phyloP scores from a whole-genome alignment of 352 stramenopile species.

The Thalassiosira hispida region DNA sequence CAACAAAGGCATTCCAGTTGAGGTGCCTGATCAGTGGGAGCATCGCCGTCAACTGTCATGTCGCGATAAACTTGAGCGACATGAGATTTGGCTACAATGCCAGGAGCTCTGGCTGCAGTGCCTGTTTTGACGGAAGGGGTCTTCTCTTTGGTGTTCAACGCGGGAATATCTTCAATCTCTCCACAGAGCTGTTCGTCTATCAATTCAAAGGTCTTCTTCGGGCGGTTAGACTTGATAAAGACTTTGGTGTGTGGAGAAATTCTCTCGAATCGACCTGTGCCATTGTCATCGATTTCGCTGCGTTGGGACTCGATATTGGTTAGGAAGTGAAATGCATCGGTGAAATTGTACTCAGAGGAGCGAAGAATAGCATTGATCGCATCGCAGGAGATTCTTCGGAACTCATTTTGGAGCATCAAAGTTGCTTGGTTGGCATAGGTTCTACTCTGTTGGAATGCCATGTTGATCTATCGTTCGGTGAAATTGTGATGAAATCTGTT shows the following conservation, averaged over 20 bases:
- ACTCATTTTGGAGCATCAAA: constrained; percentile 12
- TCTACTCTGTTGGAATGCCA: not conserved
- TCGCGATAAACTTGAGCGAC: not conserved
- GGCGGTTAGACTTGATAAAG: constrained; percentile 12
- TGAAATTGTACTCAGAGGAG: constrained; percentile 13
- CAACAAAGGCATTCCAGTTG: constrained; percentile 29
- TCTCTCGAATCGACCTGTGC: constrained; percentile 6
- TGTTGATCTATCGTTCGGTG: no score
- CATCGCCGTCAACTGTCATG: not conserved
- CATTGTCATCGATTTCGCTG: constrained; percentile 10
- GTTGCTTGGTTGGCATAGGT: constrained; percentile 8
- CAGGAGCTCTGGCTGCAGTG: no score
- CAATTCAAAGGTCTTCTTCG: not conserved
- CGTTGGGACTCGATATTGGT: constrained; percentile 1
- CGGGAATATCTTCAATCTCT: constrained; percentile 16
- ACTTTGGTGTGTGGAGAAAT: not conserved
- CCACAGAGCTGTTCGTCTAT: constrained; percentile 4
- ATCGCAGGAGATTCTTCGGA: constrained; percentile 6
- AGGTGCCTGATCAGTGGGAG: not conserved
- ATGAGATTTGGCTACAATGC: not conserved
- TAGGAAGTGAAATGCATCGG: constrained; percentile 2
- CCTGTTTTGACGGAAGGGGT: no score
- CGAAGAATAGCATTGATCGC: constrained; percentile 11
- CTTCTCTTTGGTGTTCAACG: not conserved
- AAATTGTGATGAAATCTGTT: no score